phyloP scores from a whole-genome alignment of 805 yeast species.

The Alloascoidea hylecoeti region DNA sequence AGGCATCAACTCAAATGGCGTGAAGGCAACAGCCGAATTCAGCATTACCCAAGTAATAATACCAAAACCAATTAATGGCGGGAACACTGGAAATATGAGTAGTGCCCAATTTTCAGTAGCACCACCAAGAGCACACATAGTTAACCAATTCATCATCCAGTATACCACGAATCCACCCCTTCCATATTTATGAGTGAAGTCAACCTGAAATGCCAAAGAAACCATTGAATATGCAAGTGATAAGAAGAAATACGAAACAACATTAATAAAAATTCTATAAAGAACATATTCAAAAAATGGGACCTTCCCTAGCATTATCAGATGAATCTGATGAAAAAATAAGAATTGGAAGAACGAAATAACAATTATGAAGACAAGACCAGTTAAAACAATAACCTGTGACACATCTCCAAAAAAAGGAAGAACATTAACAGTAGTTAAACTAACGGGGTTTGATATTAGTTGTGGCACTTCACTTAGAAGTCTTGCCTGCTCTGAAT shows the following conservation, averaged over 20 bases:
- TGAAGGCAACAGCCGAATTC: conserved; percentile 56
- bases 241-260: conserved; percentile 22
- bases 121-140: conserved; percentile 68
- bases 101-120: conserved; percentile 54
- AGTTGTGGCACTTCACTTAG: conserved; percentile 11
- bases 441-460: conserved; percentile 19
- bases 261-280: too few species aligned
- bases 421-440: conserved; percentile 26
- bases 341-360: conserved; percentile 64
- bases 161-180: conserved; percentile 57
- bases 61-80: conserved; percentile 63
- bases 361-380: conserved; percentile 58
- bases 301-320: conserved; percentile 2
- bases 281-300: too few species aligned
- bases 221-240: conserved; percentile 46
- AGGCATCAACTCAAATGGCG: conserved; percentile 46
- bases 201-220: conserved; percentile 54
- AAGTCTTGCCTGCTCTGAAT: conserved; percentile 13
- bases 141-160: conserved; percentile 55
- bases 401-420: conserved; percentile 36
- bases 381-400: conserved; percentile 60
- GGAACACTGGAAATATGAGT: conserved; percentile 33
- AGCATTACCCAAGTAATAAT: conserved; percentile 52
- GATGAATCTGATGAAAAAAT: conserved; percentile 13
- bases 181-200: conserved; percentile 44